Conservation (phyloP, 1,284 basidiomycete genomes). For the Malassezia japonica region DNA sequence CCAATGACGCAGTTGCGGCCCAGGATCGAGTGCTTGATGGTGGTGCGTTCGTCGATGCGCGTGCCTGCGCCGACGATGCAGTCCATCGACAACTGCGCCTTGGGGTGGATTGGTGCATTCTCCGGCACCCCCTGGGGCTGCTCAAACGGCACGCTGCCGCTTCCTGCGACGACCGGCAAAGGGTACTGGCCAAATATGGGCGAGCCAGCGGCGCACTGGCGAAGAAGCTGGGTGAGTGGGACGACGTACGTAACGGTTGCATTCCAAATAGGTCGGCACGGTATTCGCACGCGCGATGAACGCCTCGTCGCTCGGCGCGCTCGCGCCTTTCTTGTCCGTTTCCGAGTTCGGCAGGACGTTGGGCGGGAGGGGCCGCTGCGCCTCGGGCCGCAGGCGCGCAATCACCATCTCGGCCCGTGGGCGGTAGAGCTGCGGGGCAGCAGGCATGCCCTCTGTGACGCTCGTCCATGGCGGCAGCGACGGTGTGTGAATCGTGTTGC, state of each 20-base stretch:
- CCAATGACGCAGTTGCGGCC: constrained; percentile 82
- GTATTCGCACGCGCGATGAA: constrained; percentile 71
- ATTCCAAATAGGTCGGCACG: constrained; percentile 69
- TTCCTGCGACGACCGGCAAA: constrained; percentile 49
- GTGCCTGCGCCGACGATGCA: constrained; percentile 72
- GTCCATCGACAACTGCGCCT: constrained; percentile 75
- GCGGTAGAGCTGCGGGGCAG: constrained; percentile 1
- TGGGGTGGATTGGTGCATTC: constrained; percentile 55
- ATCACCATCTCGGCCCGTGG: constrained; percentile 14
- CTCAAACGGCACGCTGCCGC: constrained; percentile 4
- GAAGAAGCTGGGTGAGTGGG: constrained; percentile 4
- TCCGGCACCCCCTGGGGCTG: constrained; percentile 2
- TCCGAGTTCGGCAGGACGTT: constrained; percentile 14
- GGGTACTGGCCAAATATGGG: constrained; percentile 11
- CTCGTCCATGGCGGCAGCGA: neutral
- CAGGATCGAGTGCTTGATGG: constrained; percentile 76
- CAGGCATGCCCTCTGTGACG: neutral
- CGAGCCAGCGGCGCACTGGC: constrained; percentile 13
- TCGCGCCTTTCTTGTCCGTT: constrained; percentile 1
- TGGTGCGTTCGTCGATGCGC: constrained; percentile 70
- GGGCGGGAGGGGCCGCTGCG: constrained; percentile 9
- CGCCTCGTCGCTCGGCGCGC: constrained; percentile 49
- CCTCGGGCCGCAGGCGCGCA: constrained; percentile 3
- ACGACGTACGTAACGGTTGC: constrained; percentile 57
- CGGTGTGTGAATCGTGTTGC: too few relatives aligned